Evolutionary conservation across 2,329 filamentous ascomycete species (phyloP).

Genomic region (Lasiodiplodia citricola): DNA sequence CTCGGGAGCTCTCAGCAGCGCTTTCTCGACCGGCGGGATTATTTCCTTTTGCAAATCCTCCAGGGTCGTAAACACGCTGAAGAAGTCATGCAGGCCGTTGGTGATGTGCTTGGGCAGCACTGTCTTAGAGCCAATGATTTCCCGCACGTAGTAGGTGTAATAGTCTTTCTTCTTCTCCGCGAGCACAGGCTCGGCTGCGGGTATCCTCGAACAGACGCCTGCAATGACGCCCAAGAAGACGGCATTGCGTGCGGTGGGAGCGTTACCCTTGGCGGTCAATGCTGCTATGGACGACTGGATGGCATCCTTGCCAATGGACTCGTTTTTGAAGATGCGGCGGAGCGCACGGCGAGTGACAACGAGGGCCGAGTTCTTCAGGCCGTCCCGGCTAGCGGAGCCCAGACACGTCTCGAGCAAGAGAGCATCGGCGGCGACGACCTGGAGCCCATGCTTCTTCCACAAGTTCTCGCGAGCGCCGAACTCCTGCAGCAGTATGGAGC

Average conservation of each 20-base stretch:
- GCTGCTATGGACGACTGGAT: slow-evolving; percentile 67
- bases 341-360: slow-evolving; percentile 80
- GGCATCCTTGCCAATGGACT: slow-evolving; percentile 63
- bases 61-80: slow-evolving; percentile 71
- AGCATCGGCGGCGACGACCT: slow-evolving; percentile 72
- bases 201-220: slow-evolving; percentile 79
- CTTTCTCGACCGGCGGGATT: slow-evolving; percentile 84
- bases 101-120: slow-evolving; percentile 74
- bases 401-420: slow-evolving; percentile 80
- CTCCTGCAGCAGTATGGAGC: slow-evolving; percentile 76
- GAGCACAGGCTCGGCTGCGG: slow-evolving; percentile 66
- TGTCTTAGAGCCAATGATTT: slow-evolving; percentile 80
- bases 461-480: slow-evolving; percentile 63
- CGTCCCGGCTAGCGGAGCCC: slow-evolving; percentile 58
- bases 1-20: slow-evolving; percentile 86
- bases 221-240: slow-evolving; percentile 83
- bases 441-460: slow-evolving; percentile 69
- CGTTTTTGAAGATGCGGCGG: slow-evolving; percentile 70
- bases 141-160: slow-evolving; percentile 82
- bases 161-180: slow-evolving; percentile 72
- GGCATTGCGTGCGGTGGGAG: slow-evolving; percentile 72
- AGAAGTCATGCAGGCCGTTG: slow-evolving; percentile 80
- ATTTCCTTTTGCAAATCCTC: slow-evolving; percentile 79
- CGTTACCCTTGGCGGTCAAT: slow-evolving; percentile 71
- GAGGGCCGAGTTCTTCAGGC: slow-evolving; percentile 74